phyloP scores from a whole-genome alignment of 805 yeast genomes.

The Yamadazyma insecticola region DNA sequence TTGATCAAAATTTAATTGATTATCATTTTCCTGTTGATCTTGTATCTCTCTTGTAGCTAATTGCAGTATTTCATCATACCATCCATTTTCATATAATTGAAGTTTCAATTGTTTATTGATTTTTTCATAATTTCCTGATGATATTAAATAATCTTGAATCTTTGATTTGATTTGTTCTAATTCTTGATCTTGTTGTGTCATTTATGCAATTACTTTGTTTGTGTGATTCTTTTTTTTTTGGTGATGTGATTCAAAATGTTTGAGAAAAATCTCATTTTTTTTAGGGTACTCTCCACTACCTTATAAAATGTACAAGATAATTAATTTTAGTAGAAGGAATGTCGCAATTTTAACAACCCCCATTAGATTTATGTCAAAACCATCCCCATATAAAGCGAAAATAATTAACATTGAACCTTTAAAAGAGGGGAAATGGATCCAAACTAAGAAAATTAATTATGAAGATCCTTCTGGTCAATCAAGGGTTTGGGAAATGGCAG shows the following conservation, averaged over 20 bases:
- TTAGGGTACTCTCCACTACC: too few relatives aligned
- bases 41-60: slow-evolving; percentile 48
- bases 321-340: too few relatives aligned
- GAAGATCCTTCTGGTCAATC: slow-evolving; percentile 61
- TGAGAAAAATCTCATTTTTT: background rate
- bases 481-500: slow-evolving; percentile 90
- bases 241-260: too few relatives aligned
- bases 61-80: slow-evolving; percentile 73
- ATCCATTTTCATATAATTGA: slow-evolving; percentile 70
- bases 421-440: slow-evolving; percentile 40
- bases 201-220: slow-evolving; percentile 1
- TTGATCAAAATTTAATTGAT: slow-evolving; percentile 45
- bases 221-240: too few relatives aligned
- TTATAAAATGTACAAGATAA: too few relatives aligned
- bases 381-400: slow-evolving; percentile 34
- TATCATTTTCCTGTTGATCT: slow-evolving; percentile 16
- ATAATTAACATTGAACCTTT: slow-evolving; percentile 30
- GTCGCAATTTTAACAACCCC: too few relatives aligned
- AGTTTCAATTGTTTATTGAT: slow-evolving; percentile 61
- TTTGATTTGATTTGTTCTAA: slow-evolving; percentile 48
- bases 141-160: slow-evolving; percentile 65
- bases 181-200: slow-evolving; percentile 28
- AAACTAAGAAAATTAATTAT: slow-evolving; percentile 62
- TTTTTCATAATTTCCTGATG: slow-evolving; percentile 77
- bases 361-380: too few relatives aligned